Evolutionary conservation across 371 early-diverging fungal genomes (phyloP).

Genomic region (Mucor circinelloides): DNA sequence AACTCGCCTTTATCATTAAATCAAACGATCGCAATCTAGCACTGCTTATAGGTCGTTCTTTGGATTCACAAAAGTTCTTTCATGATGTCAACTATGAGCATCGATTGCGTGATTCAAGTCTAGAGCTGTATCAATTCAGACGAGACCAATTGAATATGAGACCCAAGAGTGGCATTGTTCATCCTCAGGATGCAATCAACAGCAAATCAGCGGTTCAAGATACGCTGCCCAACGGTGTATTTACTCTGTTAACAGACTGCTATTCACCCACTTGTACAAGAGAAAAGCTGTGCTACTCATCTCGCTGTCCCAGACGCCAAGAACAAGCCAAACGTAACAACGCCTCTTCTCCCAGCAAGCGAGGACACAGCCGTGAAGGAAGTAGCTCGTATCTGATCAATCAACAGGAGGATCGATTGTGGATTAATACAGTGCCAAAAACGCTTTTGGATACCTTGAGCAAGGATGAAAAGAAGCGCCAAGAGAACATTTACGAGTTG

Average conservation of each 20-base stretch:
- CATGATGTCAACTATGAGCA: constrained; percentile 88
- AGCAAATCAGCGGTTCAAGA: constrained; percentile 30
- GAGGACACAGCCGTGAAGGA: constrained; percentile 22
- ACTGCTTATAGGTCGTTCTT: constrained; percentile 80
- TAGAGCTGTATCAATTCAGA: constrained; percentile 80
- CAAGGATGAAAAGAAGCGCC: constrained; percentile 81
- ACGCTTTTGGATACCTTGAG: constrained; percentile 72
- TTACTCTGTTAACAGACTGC: constrained; percentile 84
- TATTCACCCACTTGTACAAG: constrained; percentile 77
- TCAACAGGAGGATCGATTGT: constrained; percentile 47
- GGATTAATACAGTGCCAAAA: constrained; percentile 68
- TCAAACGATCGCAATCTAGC: constrained; percentile 87
- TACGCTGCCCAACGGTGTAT: constrained; percentile 76
- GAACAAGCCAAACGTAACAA: constrained; percentile 18
- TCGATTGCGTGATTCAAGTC: constrained; percentile 76
- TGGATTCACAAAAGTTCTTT: constrained; percentile 87
- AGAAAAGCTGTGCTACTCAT: constrained; percentile 83
- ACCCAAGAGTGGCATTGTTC: constrained; percentile 10
- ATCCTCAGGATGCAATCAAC: neutral
- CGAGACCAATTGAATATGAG: constrained; percentile 37
- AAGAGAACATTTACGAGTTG: constrained; percentile 93
- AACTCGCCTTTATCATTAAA: constrained; percentile 69
- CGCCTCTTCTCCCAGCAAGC: neutral
- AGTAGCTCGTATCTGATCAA: constrained; percentile 14
- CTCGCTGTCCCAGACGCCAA: constrained; percentile 71